Conservation (phyloP, 179 eudicot genomes). For the Beta macrorhiza region DNA sequence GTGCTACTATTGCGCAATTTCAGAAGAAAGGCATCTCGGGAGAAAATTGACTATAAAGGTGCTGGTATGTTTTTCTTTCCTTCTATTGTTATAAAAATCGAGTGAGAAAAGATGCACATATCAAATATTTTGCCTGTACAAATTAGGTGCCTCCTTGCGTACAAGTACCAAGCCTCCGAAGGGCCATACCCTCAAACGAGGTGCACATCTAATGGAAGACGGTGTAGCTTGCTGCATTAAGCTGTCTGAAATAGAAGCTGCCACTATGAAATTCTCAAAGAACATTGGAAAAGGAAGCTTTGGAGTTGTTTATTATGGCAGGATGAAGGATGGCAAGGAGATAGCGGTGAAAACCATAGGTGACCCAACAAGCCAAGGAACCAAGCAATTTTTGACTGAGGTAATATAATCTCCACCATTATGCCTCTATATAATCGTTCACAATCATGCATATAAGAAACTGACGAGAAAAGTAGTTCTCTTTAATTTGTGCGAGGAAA, state of each 20-base stretch:
- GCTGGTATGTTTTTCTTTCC: not conserved
- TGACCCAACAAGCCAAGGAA: conserved; percentile 83
- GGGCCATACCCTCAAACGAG: conserved; percentile 44
- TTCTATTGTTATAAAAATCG: not conserved
- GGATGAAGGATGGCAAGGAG: conserved; percentile 84
- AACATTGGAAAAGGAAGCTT: conserved; percentile 89
- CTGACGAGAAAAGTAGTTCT: not conserved
- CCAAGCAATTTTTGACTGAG: conserved; percentile 91
- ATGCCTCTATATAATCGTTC: not conserved
- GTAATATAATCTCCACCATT: conserved; percentile 33
- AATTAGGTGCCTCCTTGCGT: conserved; percentile 46
- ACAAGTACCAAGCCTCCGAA: conserved; percentile 46
- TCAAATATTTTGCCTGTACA: conserved; percentile 4
- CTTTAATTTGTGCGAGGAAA: not conserved
- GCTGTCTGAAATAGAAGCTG: conserved; percentile 72
- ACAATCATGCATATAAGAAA: not conserved
- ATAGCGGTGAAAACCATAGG: conserved; percentile 87
- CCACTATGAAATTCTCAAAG: conserved; percentile 65
- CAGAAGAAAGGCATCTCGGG: conserved; percentile 38
- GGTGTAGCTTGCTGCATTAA: conserved; percentile 71
- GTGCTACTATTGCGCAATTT: conserved; percentile 41
- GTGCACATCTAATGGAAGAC: conserved; percentile 70
- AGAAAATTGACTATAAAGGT: conserved; percentile 52
- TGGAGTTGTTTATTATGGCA: conserved; percentile 93
- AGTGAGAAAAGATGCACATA: conserved; percentile 10